phyloP scores from a whole-genome alignment of 2,329 filamentous ascomycete genomes.

The Xylariaceae sp. region DNA sequence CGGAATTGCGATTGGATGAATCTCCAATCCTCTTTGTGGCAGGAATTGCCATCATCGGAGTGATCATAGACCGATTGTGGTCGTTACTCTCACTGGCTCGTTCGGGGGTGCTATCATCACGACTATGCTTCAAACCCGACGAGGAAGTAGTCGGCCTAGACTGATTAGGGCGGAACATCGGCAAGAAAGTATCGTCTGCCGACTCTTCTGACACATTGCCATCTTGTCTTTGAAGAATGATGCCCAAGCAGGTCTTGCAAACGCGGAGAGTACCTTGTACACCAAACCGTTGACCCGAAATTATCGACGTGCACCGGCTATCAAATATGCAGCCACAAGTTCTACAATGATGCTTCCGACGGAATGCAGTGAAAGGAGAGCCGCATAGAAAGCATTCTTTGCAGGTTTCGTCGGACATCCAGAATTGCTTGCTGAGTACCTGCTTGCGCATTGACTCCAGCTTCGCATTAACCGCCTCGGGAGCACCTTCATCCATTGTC shows the following conservation, averaged over 20 bases:
- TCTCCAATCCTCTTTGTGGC: slow-evolving; percentile 64
- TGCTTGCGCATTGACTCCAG: slow-evolving; percentile 75
- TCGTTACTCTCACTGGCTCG: slow-evolving; percentile 43
- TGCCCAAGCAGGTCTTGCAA: slow-evolving; percentile 86
- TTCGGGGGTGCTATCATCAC: slow-evolving; percentile 37
- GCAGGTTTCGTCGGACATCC: slow-evolving; percentile 98
- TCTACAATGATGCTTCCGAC: slow-evolving; percentile 94
- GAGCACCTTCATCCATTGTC: slow-evolving; percentile 51
- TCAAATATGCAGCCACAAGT: slow-evolving; percentile 98
- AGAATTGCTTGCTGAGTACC: slow-evolving; percentile 90
- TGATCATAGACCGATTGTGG: slow-evolving; percentile 51
- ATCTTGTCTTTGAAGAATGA: slow-evolving; percentile 87
- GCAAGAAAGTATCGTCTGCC: slow-evolving; percentile 66
- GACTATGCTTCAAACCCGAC: slow-evolving; percentile 36
- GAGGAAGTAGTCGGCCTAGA: slow-evolving; percentile 37
- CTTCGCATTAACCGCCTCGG: slow-evolving; percentile 56
- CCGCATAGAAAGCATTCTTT: slow-evolving; percentile 96
- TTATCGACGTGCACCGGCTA: slow-evolving; percentile 89
- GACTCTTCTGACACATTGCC: slow-evolving; percentile 85
- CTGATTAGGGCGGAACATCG: slow-evolving; percentile 54
- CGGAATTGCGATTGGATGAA: slow-evolving; percentile 77
- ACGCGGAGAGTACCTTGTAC: slow-evolving; percentile 81
- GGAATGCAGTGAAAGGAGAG: slow-evolving; percentile 85
- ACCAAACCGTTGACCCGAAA: slow-evolving; percentile 82
- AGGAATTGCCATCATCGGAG: slow-evolving; percentile 68